Evolutionary conservation across 2,329 filamentous ascomycete species (phyloP).

Genomic region (Aureobasidium lini): DNA sequence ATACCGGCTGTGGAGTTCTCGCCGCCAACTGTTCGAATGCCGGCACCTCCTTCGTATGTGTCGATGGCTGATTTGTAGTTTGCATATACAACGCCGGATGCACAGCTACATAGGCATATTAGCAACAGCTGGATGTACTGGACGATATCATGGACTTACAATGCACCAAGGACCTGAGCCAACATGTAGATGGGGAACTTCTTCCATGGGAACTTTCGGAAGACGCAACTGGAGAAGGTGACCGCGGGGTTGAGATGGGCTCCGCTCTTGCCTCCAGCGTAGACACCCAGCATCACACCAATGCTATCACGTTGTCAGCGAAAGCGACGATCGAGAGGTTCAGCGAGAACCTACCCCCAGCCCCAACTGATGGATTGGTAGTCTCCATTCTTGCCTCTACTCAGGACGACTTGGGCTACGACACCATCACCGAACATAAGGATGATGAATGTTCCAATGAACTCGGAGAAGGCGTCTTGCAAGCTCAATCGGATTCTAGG

Average conservation of each 20-base stretch:
- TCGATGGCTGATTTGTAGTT: constrained; percentile 35
- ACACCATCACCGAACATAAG: constrained; percentile 65
- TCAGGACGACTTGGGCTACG: constrained; percentile 61
- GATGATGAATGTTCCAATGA: constrained; percentile 60
- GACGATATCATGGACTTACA: constrained; percentile 27
- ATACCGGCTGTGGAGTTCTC: constrained; percentile 45
- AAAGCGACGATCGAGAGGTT: too few species aligned
- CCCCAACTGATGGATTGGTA: constrained; percentile 48
- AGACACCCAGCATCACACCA: constrained; percentile 59
- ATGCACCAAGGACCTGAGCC: constrained; percentile 59
- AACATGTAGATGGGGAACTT: constrained; percentile 61
- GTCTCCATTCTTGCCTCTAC: constrained; percentile 39
- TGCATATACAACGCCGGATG: constrained; percentile 37
- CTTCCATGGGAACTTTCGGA: constrained; percentile 55
- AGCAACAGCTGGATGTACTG: background rate
- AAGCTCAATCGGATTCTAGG: constrained; percentile 43
- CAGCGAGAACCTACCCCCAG: constrained; percentile 10
- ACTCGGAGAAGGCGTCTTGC: constrained; percentile 58
- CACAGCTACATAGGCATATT: constrained; percentile 27
- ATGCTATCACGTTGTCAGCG: constrained; percentile 24
- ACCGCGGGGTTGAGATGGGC: constrained; percentile 46
- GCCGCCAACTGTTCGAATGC: constrained; percentile 49
- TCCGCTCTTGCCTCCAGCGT: constrained; percentile 27
- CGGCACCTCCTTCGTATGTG: constrained; percentile 39
- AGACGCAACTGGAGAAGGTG: constrained; percentile 62